phyloP scores from a whole-genome alignment of 2,329 filamentous ascomycete genomes.

The Aureobasidium lini region DNA sequence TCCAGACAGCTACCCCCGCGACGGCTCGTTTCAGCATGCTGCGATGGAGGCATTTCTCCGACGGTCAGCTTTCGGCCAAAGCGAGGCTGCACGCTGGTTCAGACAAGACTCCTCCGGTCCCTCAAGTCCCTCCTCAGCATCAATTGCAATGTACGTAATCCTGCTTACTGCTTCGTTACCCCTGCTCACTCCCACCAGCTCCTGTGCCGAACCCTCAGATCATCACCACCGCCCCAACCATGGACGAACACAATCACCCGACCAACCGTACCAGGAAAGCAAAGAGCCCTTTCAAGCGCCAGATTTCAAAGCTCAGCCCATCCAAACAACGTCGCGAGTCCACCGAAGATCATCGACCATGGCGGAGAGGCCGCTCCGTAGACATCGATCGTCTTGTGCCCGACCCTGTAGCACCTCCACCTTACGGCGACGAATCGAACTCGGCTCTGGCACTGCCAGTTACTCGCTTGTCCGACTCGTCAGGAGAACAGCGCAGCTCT shows the following conservation, averaged over 20 bases:
- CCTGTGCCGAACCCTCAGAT: constrained; percentile 52
- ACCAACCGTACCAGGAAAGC: constrained; percentile 16
- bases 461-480: constrained; percentile 73
- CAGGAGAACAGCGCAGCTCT: constrained; percentile 69
- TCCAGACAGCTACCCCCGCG: constrained; percentile 14
- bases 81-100: constrained; percentile 59
- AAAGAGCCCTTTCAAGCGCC: constrained; percentile 17
- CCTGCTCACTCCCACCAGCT: not conserved
- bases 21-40: constrained; percentile 58
- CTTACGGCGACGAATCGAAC: constrained; percentile 54
- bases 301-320: constrained; percentile 29
- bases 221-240: constrained; percentile 85
- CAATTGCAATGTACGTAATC: constrained; percentile 16
- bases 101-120: constrained; percentile 45
- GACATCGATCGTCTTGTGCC: constrained; percentile 6
- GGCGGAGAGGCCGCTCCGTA: constrained; percentile 5
- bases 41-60: constrained; percentile 85
- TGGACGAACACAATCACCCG: constrained; percentile 33
- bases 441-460: constrained; percentile 57
- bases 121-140: constrained; percentile 30
- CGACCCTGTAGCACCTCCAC: constrained; percentile 40
- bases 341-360: constrained; percentile 25
- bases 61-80: constrained; percentile 74
- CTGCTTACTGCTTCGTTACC: not conserved
- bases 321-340: constrained; percentile 10